A percentile compares a stretch with the other conserved stretches of the same genome.
phyloP scores from a whole-genome alignment of 2,329 filamentous ascomycete species.

The Trichoderma sp. region DNA sequence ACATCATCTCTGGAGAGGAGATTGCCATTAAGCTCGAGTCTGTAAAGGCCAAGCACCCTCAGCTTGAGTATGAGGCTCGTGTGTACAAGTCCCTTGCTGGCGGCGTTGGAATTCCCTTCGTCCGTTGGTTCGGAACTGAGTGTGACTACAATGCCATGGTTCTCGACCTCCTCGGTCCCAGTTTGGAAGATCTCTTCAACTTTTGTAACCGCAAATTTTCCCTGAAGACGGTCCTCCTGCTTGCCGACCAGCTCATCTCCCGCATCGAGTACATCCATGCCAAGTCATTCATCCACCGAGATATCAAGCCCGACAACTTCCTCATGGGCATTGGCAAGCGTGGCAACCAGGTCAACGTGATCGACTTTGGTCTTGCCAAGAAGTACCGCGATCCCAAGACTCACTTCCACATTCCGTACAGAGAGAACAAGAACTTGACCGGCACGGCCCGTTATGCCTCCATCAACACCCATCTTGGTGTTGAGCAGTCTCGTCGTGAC shows the following conservation, averaged over 20 bases:
- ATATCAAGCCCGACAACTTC: conserved; percentile 99
- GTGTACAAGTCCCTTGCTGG: conserved; percentile 90
- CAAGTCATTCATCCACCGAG: conserved; percentile 99
- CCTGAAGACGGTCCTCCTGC: conserved; percentile 92
- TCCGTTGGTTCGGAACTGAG: conserved; percentile 99
- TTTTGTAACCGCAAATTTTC: conserved; percentile 99
- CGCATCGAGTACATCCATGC: conserved; percentile 99
- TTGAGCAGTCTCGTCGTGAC: conserved; percentile 98
- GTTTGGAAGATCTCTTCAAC: conserved; percentile 98
- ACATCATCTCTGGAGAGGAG: conserved; percentile 99
- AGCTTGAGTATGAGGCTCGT: conserved; percentile 97
- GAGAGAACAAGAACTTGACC: conserved; percentile 99
- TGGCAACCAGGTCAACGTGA: conserved; percentile 98
- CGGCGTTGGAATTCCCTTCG: conserved; percentile 96
- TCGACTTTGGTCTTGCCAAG: conserved; percentile 98
- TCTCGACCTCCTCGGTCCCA: conserved; percentile 91
- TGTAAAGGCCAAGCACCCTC: conserved; percentile 98
- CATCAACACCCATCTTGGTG: conserved; percentile 98
- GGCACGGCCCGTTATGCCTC: conserved; percentile 97
- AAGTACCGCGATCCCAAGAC: conserved; percentile 99
- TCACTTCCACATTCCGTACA: conserved; percentile 98
- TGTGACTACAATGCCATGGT: conserved; percentile 99
- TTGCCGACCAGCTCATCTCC: conserved; percentile 97
- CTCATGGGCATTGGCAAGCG: conserved; percentile 99
- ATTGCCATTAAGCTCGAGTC: conserved; percentile 99